Evolutionary conservation across 352 stramenopile genomes (phyloP), one percentile per base, ranked within the genome.

Genomic region (Globisporangium cylindrosporum): DNA sequence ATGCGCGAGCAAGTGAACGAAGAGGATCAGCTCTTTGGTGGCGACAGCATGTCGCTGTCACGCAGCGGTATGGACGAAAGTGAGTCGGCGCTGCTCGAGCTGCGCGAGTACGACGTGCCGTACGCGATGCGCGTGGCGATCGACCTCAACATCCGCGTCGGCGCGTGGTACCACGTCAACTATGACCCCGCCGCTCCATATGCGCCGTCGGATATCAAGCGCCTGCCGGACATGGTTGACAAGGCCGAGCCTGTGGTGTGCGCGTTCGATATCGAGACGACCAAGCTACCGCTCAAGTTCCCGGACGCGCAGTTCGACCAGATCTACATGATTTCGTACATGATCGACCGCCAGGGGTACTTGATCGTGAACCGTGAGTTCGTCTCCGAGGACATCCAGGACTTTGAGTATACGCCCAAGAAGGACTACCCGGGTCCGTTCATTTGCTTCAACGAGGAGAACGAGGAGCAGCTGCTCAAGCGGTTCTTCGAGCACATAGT

Each of bases 261-360:
- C 59, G 98, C 98, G 7, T 99, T 99, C 75, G 98, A 99, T 88
- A 99, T 99, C 59, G 98, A 99, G 80, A 99, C 95, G 86, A 99
- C 95, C 1, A 99, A 99, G 79, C 92, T 96, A 1, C 97, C 97
- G 8, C 84, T 99, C 43, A 99, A 99, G 82, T 99, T 99, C 76
- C 98, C 98, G 0, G 96, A 99, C 75, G 89, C 97, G 12, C 84
- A 98, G 60, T 75, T 93, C 12, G 98, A 99, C 81, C 86, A 98
- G 74, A 89, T 94, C 53, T 94, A 93, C 63, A 96, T 94, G 98
- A 99, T 99, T 79, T 99, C 97, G 62, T 99, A 99, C 84, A 99
- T 99, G 98, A 88, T 99, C 43, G 90, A 99, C 70, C 77, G 73
- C 5, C 86, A 93, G 64, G 98, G 98, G 4, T 99, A 98, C 72